A percentile compares a stretch with the other conserved stretches of the same genome.
These are phyloP conservation scores for Davidsoniella eucalypti DNA, from an alignment of 2,329 filamentous ascomycete genomes.

Conservation along the genomic window DNA sequence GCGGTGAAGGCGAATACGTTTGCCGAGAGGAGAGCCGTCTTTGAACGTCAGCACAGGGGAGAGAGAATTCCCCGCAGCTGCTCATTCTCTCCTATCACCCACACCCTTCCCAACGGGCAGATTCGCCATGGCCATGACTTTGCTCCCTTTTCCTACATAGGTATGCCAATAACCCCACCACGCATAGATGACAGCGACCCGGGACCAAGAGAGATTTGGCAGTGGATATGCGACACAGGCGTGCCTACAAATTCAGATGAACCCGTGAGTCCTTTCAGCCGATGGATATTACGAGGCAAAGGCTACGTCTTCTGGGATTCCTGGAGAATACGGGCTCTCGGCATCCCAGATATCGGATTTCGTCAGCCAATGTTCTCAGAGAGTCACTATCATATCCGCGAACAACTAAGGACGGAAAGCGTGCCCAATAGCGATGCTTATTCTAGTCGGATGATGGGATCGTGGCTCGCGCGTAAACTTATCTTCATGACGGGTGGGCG, in stretches of 20 bases:
- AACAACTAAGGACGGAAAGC: slow-evolving; percentile 7
- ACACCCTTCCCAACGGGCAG: background rate
- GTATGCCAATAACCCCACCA: background rate
- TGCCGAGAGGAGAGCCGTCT: background rate
- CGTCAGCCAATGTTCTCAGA: background rate
- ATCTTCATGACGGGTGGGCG: slow-evolving; percentile 8
- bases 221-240: slow-evolving; percentile 4
- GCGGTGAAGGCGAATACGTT: slow-evolving; percentile 1
- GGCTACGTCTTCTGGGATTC: slow-evolving; percentile 12
- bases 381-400: slow-evolving; percentile 4
- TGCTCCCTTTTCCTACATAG: slow-evolving; percentile 3
- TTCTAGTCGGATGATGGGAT: slow-evolving; percentile 4
- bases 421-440: slow-evolving; percentile 1
- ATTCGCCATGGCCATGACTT: slow-evolving; percentile 9
- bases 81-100: slow-evolving; percentile 7
- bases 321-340: background rate
- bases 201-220: slow-evolving; percentile 9
- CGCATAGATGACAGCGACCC: background rate
- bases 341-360: background rate
- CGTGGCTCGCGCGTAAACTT: slow-evolving; percentile 8
- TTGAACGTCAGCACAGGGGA: slow-evolving; percentile 3
- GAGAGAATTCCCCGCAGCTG: slow-evolving; percentile 6
- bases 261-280: slow-evolving; percentile 3
- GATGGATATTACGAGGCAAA: slow-evolving; percentile 4
- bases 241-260: background rate